Evolutionary conservation across 805 yeast species (phyloP).

Genomic region (Tetrapisispora namnaoensis): DNA sequence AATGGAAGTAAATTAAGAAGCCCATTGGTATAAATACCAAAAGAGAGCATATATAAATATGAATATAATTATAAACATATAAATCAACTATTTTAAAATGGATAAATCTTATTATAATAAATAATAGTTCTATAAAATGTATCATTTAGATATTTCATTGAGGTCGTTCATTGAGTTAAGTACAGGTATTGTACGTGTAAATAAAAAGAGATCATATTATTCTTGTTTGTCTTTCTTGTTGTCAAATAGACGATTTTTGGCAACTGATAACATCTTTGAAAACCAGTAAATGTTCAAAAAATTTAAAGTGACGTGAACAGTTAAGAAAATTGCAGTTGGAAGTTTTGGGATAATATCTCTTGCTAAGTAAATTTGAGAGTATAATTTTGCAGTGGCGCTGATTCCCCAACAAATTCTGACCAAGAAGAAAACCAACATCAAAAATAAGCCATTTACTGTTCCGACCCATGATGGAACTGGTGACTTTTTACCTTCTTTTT

Average conservation of each 20-base stretch:
- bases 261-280: conserved; percentile 69
- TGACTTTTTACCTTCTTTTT: background rate
- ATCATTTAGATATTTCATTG: no score
- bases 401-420: conserved; percentile 86
- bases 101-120: no score
- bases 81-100: no score
- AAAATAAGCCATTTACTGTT: conserved; percentile 58
- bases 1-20: no score
- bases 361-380: conserved; percentile 38
- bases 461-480: conserved; percentile 43
- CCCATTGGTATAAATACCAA: no score
- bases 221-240: background rate
- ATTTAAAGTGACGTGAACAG: conserved; percentile 54
- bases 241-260: background rate
- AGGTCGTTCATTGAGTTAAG: background rate
- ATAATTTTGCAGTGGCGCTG: conserved; percentile 49
- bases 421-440: conserved; percentile 61
- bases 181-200: no score
- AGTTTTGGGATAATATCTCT: conserved; percentile 37
- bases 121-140: no score
- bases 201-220: background rate
- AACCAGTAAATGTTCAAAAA: conserved; percentile 78
- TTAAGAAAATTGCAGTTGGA: conserved; percentile 40
- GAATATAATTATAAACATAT: no score
- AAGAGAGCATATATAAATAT: no score